These are phyloP conservation scores for Hyaloscypha variabilis DNA, from an alignment of 495 filamentous ascomycete species.

Conservation along the genomic window DNA sequence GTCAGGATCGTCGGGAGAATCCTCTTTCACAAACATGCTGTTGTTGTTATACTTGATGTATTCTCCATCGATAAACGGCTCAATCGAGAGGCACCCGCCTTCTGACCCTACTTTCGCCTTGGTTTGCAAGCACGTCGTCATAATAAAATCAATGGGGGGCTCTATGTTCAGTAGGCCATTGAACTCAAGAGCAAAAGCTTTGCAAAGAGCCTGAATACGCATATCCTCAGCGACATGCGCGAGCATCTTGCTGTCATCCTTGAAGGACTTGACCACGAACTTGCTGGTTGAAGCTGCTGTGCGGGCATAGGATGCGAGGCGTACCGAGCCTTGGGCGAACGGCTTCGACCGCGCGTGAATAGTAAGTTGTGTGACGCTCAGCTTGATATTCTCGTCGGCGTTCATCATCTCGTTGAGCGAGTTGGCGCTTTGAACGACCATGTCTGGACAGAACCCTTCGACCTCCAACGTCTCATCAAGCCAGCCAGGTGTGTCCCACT, in stretches of 20 bases:
- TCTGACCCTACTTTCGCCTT: conserved; percentile 17
- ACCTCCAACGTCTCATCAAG: conserved; percentile 31
- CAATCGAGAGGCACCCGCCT: conserved; percentile 27
- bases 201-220: conserved; percentile 39
- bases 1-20: conserved; percentile 16
- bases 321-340: conserved; percentile 37
- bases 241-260: conserved; percentile 25
- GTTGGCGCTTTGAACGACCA: conserved; percentile 20
- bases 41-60: conserved; percentile 47
- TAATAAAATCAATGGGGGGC: conserved; percentile 37
- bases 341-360: conserved; percentile 32
- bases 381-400: conserved; percentile 32
- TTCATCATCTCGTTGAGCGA: conserved; percentile 36
- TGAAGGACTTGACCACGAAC: conserved; percentile 39
- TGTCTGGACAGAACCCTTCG: conserved; percentile 35
- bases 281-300: conserved; percentile 29
- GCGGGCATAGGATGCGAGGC: conserved; percentile 37
- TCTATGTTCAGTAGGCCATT: conserved; percentile 32
- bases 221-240: conserved; percentile 39
- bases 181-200: conserved; percentile 45
- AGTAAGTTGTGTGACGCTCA: conserved; percentile 31
- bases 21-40: conserved; percentile 36
- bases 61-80: conserved; percentile 37
- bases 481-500: conserved; percentile 35
- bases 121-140: conserved; percentile 34